Percentiles rank a stretch among this genome's conserved stretches.
Evolutionary conservation across 179 eudicot species (phyloP).

Genomic region (Vitellaria paradoxa): DNA sequence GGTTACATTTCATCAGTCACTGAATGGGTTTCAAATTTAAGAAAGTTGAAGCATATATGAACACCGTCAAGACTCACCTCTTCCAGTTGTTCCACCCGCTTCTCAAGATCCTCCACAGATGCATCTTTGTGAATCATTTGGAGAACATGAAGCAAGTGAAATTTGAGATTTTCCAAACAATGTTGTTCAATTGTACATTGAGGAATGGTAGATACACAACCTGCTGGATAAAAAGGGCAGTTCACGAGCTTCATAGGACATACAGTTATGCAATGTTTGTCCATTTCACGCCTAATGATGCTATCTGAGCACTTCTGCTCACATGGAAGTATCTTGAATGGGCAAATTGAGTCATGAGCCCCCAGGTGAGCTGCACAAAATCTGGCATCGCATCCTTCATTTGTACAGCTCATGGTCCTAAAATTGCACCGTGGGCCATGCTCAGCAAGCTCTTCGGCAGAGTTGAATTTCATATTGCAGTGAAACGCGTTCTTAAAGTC

Average conservation of each 20-base stretch:
- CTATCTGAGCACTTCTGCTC: slow-evolving; percentile 78
- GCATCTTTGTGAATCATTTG: slow-evolving; percentile 62
- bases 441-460: slow-evolving; percentile 53
- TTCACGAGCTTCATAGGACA: slow-evolving; percentile 92
- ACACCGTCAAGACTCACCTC: slow-evolving; percentile 42
- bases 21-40: neutral
- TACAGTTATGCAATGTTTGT: slow-evolving; percentile 89
- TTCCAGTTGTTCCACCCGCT: slow-evolving; percentile 51
- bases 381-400: slow-evolving; percentile 76
- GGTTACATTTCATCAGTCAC: no score
- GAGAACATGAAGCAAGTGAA: slow-evolving; percentile 62
- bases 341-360: slow-evolving; percentile 73
- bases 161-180: slow-evolving; percentile 42
- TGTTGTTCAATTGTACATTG: slow-evolving; percentile 59
- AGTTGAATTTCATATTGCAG: slow-evolving; percentile 64
- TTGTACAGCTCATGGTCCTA: slow-evolving; percentile 61
- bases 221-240: slow-evolving; percentile 78
- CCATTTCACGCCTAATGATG: slow-evolving; percentile 90
- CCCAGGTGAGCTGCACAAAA: slow-evolving; percentile 68
- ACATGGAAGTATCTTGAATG: slow-evolving; percentile 84
- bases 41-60: neutral
- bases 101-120: slow-evolving; percentile 44
- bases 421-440: slow-evolving; percentile 63
- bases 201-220: slow-evolving; percentile 70
- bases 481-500: slow-evolving; percentile 69